Conservation (phyloP, 768 basidiomycete genomes). For the Kwoniella botswanensis region DNA sequence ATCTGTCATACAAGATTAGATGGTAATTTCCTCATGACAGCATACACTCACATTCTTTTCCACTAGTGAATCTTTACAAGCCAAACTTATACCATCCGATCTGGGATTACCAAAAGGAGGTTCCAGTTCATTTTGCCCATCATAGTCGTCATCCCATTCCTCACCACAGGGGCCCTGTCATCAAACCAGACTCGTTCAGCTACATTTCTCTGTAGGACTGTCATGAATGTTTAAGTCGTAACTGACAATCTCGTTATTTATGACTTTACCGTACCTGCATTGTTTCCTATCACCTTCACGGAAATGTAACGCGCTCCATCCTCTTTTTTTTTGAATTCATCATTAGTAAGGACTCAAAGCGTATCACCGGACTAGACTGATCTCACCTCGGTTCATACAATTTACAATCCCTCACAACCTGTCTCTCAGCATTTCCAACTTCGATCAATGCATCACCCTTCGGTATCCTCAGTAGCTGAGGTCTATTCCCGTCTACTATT, state of each 20-base stretch:
- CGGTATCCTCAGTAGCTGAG: conserved; percentile 52
- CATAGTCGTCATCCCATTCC: conserved; percentile 59
- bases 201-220: background rate
- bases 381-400: conserved; percentile 58
- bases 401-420: conserved; percentile 54
- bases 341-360: background rate
- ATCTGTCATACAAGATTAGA: conserved; percentile 33
- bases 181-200: background rate
- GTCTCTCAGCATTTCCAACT: conserved; percentile 55
- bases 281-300: conserved; percentile 57
- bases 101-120: conserved; percentile 55
- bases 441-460: conserved; percentile 55
- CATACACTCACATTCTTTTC: conserved; percentile 53
- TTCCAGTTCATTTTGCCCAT: conserved; percentile 45
- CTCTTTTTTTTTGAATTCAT: conserved; percentile 47
- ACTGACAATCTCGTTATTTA: conserved; percentile 57
- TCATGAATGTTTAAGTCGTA: background rate
- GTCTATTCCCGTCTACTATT: conserved; percentile 57
- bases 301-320: conserved; percentile 58
- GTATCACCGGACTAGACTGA: no score
- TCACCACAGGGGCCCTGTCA: conserved; percentile 58
- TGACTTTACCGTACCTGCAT: conserved; percentile 49
- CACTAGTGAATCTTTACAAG: conserved; percentile 57
- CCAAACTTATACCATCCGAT: conserved; percentile 59
- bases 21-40: no score